phyloP scores from a whole-genome alignment of 441 rosid genomes.

The Adansonia madagascariensis region DNA sequence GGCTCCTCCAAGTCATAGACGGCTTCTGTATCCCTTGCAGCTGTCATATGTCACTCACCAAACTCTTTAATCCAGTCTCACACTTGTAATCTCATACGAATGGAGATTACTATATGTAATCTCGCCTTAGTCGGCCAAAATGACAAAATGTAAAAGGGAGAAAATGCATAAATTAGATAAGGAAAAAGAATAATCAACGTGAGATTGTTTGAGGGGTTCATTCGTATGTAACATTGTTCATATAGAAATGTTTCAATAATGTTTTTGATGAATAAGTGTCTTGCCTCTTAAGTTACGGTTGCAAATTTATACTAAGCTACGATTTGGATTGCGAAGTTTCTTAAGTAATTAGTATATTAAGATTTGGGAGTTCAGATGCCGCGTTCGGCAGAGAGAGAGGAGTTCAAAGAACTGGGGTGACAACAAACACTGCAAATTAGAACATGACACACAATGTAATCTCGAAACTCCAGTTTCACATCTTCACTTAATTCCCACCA shows the following conservation, averaged over 20 bases:
- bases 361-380: no score
- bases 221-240: background rate
- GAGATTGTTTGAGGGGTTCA: constrained; percentile 14
- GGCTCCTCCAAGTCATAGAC: constrained; percentile 50
- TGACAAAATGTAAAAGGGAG: background rate
- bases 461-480: no score
- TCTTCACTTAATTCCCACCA: no score
- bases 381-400: no score
- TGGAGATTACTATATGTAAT: background rate
- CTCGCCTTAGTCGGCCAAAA: background rate
- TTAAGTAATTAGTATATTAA: no score
- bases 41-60: background rate
- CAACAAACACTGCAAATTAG: no score
- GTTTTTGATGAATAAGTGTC: background rate
- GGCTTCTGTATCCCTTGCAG: constrained; percentile 25
- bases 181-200: constrained; percentile 3
- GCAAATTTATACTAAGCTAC: no score
- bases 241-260: background rate
- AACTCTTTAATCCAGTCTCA: constrained; percentile 9
- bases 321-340: no score
- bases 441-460: no score
- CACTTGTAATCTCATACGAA: background rate
- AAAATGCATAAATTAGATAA: background rate
- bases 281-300: background rate
- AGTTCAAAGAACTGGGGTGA: no score